phyloP scores from a whole-genome alignment of 1,284 basidiomycete species.

The Sparassis latifolia region DNA sequence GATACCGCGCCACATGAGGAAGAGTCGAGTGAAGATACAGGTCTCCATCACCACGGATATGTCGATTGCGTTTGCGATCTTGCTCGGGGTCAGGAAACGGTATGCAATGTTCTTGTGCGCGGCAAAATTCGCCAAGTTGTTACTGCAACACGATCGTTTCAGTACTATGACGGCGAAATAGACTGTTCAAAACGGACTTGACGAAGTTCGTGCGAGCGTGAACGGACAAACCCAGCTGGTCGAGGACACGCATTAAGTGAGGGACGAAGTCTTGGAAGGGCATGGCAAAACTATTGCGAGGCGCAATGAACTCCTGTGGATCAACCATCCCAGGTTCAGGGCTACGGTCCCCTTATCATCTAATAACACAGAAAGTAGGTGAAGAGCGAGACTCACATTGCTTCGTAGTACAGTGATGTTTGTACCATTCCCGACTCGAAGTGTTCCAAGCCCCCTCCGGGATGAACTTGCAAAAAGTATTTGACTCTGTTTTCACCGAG shows the following conservation, averaged over 20 bases:
- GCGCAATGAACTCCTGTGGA: constrained; percentile 67
- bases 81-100: constrained; percentile 70
- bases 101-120: constrained; percentile 79
- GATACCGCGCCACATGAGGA: constrained; percentile 76
- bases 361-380: constrained; percentile 9
- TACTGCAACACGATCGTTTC: constrained; percentile 33
- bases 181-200: constrained; percentile 40
- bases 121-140: constrained; percentile 65
- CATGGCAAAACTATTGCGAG: constrained; percentile 77
- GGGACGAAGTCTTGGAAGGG: constrained; percentile 69
- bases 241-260: constrained; percentile 69
- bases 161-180: background rate
- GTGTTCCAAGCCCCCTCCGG: constrained; percentile 74
- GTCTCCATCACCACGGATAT: constrained; percentile 73
- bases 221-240: constrained; percentile 72
- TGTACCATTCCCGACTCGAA: constrained; percentile 71
- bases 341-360: constrained; percentile 29
- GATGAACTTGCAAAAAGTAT: constrained; percentile 72
- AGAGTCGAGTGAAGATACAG: constrained; percentile 76
- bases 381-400: constrained; percentile 41
- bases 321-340: constrained; percentile 69
- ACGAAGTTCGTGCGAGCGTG: constrained; percentile 74
- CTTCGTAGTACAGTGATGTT: constrained; percentile 76
- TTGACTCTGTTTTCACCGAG: constrained; percentile 62
- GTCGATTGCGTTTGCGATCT: constrained; percentile 76